phyloP scores from a whole-genome alignment of 2,329 filamentous ascomycete genomes.

The Ophiostoma sp. region DNA sequence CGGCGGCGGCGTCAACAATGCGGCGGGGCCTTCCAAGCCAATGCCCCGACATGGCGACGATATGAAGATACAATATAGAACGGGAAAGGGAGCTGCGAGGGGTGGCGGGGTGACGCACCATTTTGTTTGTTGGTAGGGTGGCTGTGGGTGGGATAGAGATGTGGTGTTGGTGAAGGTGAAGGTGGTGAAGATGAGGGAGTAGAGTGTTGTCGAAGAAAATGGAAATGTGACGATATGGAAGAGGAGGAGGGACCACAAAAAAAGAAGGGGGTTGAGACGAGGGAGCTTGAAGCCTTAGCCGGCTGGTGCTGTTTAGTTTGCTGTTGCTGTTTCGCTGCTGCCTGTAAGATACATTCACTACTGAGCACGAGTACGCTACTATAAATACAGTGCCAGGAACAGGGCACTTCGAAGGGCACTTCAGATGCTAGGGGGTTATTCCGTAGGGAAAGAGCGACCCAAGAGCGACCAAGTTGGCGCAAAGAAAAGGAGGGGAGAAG shows the following conservation, averaged over 20 bases:
- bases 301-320: conserved; percentile 5
- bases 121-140: conserved; percentile 7
- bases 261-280: conserved; percentile 17
- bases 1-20: conserved; percentile 1
- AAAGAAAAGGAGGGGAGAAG: conserved; percentile 21
- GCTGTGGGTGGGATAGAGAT: conserved; percentile 3
- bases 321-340: neutral
- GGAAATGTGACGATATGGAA: conserved; percentile 17
- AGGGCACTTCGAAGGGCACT: neutral
- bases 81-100: neutral
- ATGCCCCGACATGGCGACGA: neutral
- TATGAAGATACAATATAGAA: neutral
- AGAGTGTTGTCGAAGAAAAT: conserved; percentile 13
- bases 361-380: neutral
- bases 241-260: conserved; percentile 16
- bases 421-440: neutral
- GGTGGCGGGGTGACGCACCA: conserved; percentile 11
- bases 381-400: neutral
- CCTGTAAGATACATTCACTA: too few species aligned
- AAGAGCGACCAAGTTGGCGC: conserved; percentile 9
- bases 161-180: neutral
- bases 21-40: neutral
- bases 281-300: conserved; percentile 23
- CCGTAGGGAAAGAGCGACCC: neutral
- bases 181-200: neutral